Conservation (phyloP, 1,139 yeast species). For the Nakaseomyces kungkrabaensis region DNA sequence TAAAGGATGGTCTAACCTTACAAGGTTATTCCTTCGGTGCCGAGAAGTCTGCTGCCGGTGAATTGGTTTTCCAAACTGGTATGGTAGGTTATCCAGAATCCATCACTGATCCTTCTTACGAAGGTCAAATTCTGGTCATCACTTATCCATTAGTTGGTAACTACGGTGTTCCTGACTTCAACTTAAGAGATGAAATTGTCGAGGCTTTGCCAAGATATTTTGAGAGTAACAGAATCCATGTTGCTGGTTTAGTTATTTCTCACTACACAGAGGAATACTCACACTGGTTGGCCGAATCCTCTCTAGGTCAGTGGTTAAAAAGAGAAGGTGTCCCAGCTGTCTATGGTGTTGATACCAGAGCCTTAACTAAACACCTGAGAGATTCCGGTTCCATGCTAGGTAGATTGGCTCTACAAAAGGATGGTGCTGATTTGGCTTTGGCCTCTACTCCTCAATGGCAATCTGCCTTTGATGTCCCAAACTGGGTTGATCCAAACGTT, state of each 20-base stretch:
- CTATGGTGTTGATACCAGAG: conserved; percentile 95
- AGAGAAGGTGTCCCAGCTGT: conserved; percentile 90
- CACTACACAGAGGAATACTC: conserved; percentile 95
- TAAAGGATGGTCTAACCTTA: conserved; percentile 78
- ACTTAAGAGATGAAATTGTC: conserved; percentile 61
- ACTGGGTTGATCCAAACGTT: conserved; percentile 88
- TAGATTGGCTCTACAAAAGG: conserved; percentile 57
- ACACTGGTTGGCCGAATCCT: conserved; percentile 84
- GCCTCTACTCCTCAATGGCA: conserved; percentile 46
- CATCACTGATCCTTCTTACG: conserved; percentile 96
- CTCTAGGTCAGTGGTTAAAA: conserved; percentile 89
- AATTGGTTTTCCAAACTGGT: conserved; percentile 98
- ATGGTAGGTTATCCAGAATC: conserved; percentile 99
- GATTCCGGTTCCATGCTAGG: conserved; percentile 89
- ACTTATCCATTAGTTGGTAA: conserved; percentile 97
- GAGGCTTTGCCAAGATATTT: conserved; percentile 81
- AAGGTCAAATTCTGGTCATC: conserved; percentile 93
- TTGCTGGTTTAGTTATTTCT: conserved; percentile 95
- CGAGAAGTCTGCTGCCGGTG: conserved; percentile 79
- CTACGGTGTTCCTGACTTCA: conserved; percentile 96
- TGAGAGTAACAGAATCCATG: conserved; percentile 83
- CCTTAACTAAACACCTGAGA: conserved; percentile 87
- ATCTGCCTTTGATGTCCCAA: conserved; percentile 60
- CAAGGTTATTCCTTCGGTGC: conserved; percentile 99
- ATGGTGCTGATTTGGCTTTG: conserved; percentile 33